Percentiles rank a stretch among this genome's conserved stretches.
phyloP scores from a whole-genome alignment of 257 asterid genomes.

The Solanum appendiculatum region DNA sequence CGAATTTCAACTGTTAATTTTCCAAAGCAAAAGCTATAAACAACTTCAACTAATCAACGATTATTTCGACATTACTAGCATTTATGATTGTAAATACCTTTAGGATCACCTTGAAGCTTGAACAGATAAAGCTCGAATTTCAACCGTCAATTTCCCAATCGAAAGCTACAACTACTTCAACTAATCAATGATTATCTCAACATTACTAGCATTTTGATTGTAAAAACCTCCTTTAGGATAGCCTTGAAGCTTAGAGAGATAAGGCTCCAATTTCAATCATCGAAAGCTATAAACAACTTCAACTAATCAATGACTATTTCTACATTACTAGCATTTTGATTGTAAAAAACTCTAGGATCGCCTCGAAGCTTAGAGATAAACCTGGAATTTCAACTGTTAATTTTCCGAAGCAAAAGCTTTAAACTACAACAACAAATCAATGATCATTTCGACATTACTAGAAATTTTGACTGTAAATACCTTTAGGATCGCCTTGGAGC shows the following conservation, averaged over 20 bases:
- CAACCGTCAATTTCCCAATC: not conserved
- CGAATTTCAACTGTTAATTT: not conserved
- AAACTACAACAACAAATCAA: not conserved
- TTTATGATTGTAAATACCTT: not conserved
- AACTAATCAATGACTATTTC: not conserved
- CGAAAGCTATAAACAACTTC: not conserved
- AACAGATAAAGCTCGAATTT: conserved; percentile 4
- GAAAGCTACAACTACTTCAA: not conserved
- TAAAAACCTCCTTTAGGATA: not conserved
- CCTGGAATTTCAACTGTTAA: not conserved
- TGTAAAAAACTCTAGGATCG: not conserved
- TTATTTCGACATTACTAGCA: not conserved
- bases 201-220: not conserved
- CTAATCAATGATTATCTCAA: not conserved
- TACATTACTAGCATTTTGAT: not conserved
- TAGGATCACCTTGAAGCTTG: not conserved
- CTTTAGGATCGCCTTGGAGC: not conserved
- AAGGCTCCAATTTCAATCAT: not conserved
- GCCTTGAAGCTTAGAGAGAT: conserved; percentile 2
- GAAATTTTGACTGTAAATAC: not conserved
- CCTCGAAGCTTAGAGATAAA: conserved; percentile 1
- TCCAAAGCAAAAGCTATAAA: not conserved
- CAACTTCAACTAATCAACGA: not conserved
- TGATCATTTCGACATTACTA: not conserved
- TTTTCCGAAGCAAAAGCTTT: not conserved